Conservation (phyloP, 345 rosid species). For the Angophora floribunda region DNA sequence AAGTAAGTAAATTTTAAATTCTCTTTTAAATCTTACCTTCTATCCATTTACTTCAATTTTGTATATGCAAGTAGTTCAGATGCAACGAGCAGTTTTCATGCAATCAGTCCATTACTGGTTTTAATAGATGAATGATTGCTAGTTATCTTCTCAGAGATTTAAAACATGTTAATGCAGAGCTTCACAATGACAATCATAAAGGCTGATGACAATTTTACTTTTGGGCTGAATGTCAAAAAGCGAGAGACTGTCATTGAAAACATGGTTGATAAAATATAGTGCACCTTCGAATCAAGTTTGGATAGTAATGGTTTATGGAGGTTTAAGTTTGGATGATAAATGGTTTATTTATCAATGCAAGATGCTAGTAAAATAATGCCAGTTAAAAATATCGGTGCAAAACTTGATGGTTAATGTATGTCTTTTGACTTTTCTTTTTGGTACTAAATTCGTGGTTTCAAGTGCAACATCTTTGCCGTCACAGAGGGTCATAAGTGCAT, state of each 20-base stretch:
- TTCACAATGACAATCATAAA: not conserved
- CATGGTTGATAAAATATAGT: not conserved
- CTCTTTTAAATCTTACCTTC: not conserved
- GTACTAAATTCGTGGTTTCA: not conserved
- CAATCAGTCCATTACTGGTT: not conserved
- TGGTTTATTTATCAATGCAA: not conserved
- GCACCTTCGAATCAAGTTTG: not conserved
- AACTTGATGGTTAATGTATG: not conserved
- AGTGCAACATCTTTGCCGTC: not conserved
- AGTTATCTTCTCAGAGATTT: not conserved
- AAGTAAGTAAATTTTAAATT: conserved; percentile 52
- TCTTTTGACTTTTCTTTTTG: not conserved
- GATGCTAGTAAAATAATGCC: not conserved
- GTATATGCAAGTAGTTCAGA: not conserved
- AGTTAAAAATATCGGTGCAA: not conserved
- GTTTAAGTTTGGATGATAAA: not conserved
- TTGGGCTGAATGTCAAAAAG: not conserved
- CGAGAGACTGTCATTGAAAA: not conserved
- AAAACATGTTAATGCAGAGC: not conserved
- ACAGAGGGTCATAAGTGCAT: too few relatives aligned
- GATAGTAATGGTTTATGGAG: not conserved
- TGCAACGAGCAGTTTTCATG: not conserved
- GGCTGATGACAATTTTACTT: not conserved
- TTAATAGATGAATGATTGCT: not conserved
- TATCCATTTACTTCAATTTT: not conserved